Base-by-base conservation (phyloP, 768 basidiomycete species). In the Collybia nuda region DNA sequence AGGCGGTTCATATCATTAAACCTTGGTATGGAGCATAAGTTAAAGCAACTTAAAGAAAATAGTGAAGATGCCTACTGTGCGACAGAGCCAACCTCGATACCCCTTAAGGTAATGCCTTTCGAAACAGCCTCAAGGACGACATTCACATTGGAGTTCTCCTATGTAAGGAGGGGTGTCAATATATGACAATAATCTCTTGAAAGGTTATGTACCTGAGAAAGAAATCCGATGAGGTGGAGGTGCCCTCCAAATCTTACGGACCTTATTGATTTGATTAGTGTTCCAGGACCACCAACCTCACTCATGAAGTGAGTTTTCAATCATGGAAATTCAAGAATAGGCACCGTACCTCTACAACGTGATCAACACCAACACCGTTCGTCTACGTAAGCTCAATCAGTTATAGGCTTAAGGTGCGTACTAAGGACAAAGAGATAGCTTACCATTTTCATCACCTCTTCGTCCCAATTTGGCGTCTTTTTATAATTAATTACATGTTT, bases 401-500 rank as follows among this genome's bases (percentile, higher is more conserved):
- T n/a, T n/a, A n/a, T n/a, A n/a, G n/a, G n/a, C n/a, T n/a, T n/a
- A n/a, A n/a, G n/a, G n/a, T n/a, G n/a, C n/a, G n/a, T n/a, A n/a
- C n/a, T n/a, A n/a, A n/a, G n/a, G n/a, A n/a, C n/a, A n/a, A n/a
- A n/a, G n/a, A n/a, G 15, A 26, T 26, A 7, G 24, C 74, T 22
- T 52, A 78, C 79, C n/a, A 84, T 64, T 38, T 64, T 71, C 48
- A 64, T n/a, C 5, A 71, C 79, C 55, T 82, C 75, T 28, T 77
- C 62, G 32, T 84, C 79, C 85, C 85, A 88, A 37, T 83, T 62
- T 2, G 79, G 76, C 1, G 67, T 71, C 53, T 66, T 77, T 50
- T 72, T 79, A 62, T 87, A 88, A 67, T 87, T 85, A 67, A 88
- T 82, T n/a, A 78, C 56, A 47, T 82, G 69, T 14, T 75, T 71